These are phyloP conservation scores for Choricystis sp. DNA, from an alignment of 139 green algal species.

Conservation along the genomic window DNA sequence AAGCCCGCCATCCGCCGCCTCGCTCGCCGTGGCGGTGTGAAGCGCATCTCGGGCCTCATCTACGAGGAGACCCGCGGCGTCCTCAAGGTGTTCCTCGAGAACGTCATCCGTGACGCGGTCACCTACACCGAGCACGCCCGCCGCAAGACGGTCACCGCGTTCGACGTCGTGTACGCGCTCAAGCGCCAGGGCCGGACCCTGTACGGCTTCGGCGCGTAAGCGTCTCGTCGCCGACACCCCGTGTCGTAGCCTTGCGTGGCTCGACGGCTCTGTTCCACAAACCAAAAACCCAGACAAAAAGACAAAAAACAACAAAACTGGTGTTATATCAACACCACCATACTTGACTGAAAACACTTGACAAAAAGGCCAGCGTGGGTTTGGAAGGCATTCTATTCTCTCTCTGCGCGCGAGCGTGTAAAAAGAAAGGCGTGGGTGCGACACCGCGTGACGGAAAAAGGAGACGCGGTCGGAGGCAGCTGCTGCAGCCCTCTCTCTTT, in stretches of 20 bases:
- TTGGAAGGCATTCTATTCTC: neutral
- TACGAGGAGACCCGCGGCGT: conserved; percentile 78
- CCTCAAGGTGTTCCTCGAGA: conserved; percentile 85
- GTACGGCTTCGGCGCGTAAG: conserved; percentile 91
- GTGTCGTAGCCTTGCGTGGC: too few species aligned
- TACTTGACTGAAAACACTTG: neutral
- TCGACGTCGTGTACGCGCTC: conserved; percentile 90
- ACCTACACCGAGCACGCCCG: conserved; percentile 96
- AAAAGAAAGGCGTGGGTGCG: neutral
- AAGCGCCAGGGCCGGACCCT: conserved; percentile 91
- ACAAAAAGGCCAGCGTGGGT: neutral
- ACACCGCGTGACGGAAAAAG: neutral
- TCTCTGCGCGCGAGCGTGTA: neutral
- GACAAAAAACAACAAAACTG: neutral
- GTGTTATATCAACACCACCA: neutral
- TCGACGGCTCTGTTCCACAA: too few species aligned
- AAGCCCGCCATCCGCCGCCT: conserved; percentile 73
- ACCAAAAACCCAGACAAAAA: neutral
- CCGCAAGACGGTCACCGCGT: conserved; percentile 89
- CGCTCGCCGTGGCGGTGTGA: conserved; percentile 64
- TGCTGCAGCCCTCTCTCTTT: too few species aligned
- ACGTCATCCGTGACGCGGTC: conserved; percentile 81
- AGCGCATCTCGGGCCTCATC: conserved; percentile 74
- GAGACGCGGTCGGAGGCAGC: neutral
- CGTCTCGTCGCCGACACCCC: neutral